A percentile compares a stretch with the other conserved stretches of the same genome.
Conservation (phyloP, 345 rosid species). For the Gynandropsis gynandra region DNA sequence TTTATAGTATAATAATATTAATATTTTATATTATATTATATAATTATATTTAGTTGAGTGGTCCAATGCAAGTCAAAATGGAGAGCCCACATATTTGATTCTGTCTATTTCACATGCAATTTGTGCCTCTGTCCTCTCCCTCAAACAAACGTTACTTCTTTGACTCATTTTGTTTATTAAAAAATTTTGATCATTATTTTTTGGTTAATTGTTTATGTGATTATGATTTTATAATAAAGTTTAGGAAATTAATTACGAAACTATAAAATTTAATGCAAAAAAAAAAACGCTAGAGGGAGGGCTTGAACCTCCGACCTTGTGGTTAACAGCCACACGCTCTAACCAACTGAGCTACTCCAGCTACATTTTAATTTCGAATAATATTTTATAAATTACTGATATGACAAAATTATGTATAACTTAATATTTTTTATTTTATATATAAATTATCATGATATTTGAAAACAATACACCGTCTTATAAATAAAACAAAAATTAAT, state of each 20-base stretch:
- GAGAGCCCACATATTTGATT: conserved; percentile 24
- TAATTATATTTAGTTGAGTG: too few relatives aligned
- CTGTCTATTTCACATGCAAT: conserved; percentile 31
- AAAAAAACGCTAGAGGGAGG: conserved; percentile 51
- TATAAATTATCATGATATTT: too few relatives aligned
- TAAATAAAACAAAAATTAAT: conserved; percentile 9
- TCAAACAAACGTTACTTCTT: conserved; percentile 26
- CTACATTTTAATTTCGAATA: conserved; percentile 16
- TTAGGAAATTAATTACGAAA: too few relatives aligned
- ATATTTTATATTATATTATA: too few relatives aligned
- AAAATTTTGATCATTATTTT: too few relatives aligned
- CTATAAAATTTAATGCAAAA: too few relatives aligned
- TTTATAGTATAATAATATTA: too few relatives aligned
- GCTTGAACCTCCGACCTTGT: conserved; percentile 89
- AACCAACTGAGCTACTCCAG: conserved; percentile 88
- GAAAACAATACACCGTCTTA: too few relatives aligned
- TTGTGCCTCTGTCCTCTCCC: conserved; percentile 5
- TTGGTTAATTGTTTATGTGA: not conserved
- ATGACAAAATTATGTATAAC: not conserved
- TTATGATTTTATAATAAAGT: conserved; percentile 19
- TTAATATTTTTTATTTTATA: too few relatives aligned
- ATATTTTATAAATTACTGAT: not conserved
- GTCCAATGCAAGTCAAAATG: conserved; percentile 4
- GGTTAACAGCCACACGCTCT: conserved; percentile 95
- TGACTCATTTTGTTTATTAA: conserved; percentile 27